These are phyloP conservation scores for Claviceps citrina DNA, from an alignment of 2,329 filamentous ascomycete genomes.

Conservation along the genomic window DNA sequence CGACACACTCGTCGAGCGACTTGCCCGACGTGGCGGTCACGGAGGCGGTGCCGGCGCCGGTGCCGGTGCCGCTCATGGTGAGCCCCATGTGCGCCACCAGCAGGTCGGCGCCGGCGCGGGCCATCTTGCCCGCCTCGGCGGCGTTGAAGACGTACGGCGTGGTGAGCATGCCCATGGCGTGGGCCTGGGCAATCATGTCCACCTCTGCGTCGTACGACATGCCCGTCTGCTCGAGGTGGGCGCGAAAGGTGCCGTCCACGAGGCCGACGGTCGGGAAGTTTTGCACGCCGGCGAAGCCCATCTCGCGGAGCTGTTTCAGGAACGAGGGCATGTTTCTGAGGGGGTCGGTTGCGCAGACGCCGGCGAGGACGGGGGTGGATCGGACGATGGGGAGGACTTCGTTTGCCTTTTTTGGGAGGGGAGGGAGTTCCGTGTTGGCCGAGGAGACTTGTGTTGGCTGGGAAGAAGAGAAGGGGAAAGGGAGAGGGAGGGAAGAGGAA, in stretches of 20 bases:
- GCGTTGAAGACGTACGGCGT: constrained; percentile 55
- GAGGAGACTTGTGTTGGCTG: background rate
- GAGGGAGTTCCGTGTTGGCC: background rate
- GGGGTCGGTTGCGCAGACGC: constrained; percentile 56
- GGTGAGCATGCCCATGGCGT: constrained; percentile 44
- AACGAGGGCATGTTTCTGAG: constrained; percentile 48
- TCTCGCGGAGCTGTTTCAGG: constrained; percentile 39
- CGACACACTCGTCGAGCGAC: constrained; percentile 48
- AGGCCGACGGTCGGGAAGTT: constrained; percentile 62
- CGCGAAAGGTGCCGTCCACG: constrained; percentile 52
- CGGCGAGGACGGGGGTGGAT: constrained; percentile 50
- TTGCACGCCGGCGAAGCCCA: constrained; percentile 55
- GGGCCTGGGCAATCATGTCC: constrained; percentile 47
- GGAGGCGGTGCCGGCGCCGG: too few species aligned
- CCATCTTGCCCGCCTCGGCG: constrained; percentile 47
- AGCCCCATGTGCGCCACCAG: constrained; percentile 55
- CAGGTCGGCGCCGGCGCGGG: constrained; percentile 48
- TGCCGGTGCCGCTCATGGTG: constrained; percentile 49
- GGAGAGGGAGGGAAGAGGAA: background rate
- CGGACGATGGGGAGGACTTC: constrained; percentile 52
- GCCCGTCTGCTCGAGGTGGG: constrained; percentile 54
- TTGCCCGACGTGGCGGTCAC: constrained; percentile 49
- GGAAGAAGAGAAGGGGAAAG: too few species aligned
- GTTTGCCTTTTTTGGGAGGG: constrained; percentile 35
- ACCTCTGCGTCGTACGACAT: constrained; percentile 56